Percentiles rank a stretch among this genome's conserved stretches.
Evolutionary conservation across 1,284 basidiomycete species (phyloP).

Genomic region (Moesziomyces antarcticus): DNA sequence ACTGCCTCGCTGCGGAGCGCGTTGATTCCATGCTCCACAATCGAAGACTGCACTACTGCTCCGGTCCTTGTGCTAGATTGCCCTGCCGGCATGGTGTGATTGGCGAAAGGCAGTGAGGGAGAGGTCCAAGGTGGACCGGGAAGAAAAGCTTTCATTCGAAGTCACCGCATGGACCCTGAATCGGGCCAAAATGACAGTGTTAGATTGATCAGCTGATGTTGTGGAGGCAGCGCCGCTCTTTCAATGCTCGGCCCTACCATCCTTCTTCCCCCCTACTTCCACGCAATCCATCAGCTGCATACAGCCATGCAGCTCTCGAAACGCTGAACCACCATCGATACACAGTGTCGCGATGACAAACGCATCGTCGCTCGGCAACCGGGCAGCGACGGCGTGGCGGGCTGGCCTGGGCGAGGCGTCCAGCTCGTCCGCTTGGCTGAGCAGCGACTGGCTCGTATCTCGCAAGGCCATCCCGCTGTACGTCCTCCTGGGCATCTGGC

Average conservation of each 20-base stretch:
- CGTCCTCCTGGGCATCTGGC: constrained; percentile 6
- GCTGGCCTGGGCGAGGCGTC: neutral
- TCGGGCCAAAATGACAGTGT: too few species aligned
- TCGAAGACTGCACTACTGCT: too few species aligned
- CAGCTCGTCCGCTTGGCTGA: constrained; percentile 2
- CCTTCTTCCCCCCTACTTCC: too few species aligned
- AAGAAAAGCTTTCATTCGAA: too few species aligned
- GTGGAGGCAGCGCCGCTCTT: too few species aligned
- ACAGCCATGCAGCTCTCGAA: neutral
- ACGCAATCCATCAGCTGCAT: neutral
- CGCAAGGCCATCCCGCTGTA: constrained; percentile 17
- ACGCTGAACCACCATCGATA: neutral
- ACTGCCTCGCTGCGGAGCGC: neutral
- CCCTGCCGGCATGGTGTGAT: neutral
- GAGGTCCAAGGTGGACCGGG: too few species aligned
- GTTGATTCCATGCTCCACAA: neutral
- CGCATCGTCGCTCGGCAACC: neutral
- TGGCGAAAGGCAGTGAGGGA: too few species aligned
- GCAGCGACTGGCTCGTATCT: constrained; percentile 1
- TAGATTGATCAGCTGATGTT: too few species aligned
- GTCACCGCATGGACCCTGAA: too few species aligned
- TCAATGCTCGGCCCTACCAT: too few species aligned
- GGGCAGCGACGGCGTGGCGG: neutral
- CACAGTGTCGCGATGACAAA: neutral
- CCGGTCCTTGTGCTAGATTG: too few species aligned